A percentile compares a stretch with the other conserved stretches of the same genome.
These are phyloP conservation scores for Nannochloris sp. DNA, from an alignment of 139 green algal genomes.

Conservation along the genomic window DNA sequence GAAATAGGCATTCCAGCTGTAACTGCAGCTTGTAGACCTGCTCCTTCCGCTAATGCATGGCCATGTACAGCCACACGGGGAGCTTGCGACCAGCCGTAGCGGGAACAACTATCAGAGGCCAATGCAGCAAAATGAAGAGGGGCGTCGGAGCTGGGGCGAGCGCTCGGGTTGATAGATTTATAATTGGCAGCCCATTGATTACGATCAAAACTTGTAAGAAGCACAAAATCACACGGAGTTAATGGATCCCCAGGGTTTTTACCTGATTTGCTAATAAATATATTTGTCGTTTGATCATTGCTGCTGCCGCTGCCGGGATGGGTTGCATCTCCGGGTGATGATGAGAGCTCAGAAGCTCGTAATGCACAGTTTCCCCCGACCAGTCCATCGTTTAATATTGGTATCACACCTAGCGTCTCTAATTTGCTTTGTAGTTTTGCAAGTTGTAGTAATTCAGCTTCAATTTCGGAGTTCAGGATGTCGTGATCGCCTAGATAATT, in stretches of 20 bases:
- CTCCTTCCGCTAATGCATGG: conserved; percentile 14
- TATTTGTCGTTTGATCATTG: neutral
- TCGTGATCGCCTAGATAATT: neutral
- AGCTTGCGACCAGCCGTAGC: neutral
- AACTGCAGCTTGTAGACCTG: conserved; percentile 9
- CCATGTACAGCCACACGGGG: conserved; percentile 19
- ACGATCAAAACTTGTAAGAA: conserved; percentile 7
- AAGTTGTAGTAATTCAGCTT: neutral
- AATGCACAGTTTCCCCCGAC: conserved; percentile 23
- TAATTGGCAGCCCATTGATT: neutral
- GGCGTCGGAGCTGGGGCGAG: conserved; percentile 7
- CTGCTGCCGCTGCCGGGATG: too few species aligned
- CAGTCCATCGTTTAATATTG: conserved; percentile 22
- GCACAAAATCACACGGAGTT: conserved; percentile 6
- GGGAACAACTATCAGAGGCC: neutral
- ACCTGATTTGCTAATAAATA: conserved; percentile 7
- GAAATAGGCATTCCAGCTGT: conserved; percentile 13
- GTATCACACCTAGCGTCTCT: conserved; percentile 4
- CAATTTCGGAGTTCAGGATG: neutral
- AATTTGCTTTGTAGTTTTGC: neutral
- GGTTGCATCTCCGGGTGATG: too few species aligned
- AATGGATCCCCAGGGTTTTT: neutral
- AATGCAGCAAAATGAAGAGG: conserved; percentile 19
- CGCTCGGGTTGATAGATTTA: neutral
- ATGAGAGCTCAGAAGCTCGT: neutral